A percentile compares a stretch with the other conserved stretches of the same genome.
phyloP scores from a whole-genome alignment of 257 asterid genomes.

The Solanum clarkiae region DNA sequence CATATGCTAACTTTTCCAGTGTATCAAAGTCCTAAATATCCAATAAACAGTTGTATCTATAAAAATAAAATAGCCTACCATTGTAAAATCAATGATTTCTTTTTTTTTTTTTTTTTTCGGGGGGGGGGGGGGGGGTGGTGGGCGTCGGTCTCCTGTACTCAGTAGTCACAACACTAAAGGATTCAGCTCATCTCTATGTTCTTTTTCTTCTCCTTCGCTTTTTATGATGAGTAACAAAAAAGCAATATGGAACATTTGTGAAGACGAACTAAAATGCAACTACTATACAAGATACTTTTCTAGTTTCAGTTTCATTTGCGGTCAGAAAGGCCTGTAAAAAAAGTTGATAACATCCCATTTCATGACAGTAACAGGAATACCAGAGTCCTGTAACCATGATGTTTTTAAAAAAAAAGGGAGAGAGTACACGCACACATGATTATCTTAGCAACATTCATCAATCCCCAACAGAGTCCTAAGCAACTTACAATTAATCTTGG shows the following conservation, averaged over 20 bases:
- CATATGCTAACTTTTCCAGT: not conserved
- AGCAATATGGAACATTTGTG: not conserved
- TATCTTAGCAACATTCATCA: not conserved
- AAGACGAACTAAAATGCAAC: not conserved
- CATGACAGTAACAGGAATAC: not conserved
- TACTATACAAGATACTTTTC: not conserved
- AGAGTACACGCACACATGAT: not conserved
- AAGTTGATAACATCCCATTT: not conserved
- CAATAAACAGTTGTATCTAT: not conserved
- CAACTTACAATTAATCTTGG: conserved; percentile 62
- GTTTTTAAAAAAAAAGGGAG: too few relatives aligned
- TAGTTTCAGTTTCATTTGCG: not conserved
- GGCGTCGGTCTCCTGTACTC: not conserved
- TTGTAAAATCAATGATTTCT: not conserved
- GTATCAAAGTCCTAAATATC: not conserved
- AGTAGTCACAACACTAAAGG: not conserved
- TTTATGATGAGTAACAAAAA: not conserved
- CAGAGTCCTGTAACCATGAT: not conserved
- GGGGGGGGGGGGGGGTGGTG: too few relatives aligned
- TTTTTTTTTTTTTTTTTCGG: not conserved
- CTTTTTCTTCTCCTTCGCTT: not conserved
- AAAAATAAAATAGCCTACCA: not conserved
- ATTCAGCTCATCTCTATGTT: not conserved
- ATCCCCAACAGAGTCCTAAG: not conserved
- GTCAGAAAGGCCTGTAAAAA: not conserved